Conservation (phyloP, 176 grass and related monocot species). For the Thinopyrum elongatum region DNA sequence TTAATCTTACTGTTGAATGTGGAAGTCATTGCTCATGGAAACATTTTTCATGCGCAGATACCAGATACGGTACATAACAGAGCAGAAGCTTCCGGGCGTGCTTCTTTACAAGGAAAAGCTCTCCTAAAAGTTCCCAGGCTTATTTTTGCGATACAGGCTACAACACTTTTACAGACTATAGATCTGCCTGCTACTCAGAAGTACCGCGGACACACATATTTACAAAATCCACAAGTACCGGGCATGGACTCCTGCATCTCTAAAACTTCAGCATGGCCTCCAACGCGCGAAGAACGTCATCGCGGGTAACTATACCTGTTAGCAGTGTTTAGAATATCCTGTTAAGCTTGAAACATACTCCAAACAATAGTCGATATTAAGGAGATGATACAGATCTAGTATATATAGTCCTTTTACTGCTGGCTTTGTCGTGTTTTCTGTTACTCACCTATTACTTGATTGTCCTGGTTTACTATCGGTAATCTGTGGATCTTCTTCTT, state of each 20-base stretch:
- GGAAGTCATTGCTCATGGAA: constrained; percentile 23
- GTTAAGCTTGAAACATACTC: constrained; percentile 29
- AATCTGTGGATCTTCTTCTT: constrained; percentile 86
- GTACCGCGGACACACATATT: constrained; percentile 30
- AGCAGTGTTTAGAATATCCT: constrained; percentile 29
- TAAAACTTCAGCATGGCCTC: constrained; percentile 61
- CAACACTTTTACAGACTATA: constrained; percentile 19
- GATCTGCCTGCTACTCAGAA: constrained; percentile 25
- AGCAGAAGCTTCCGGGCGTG: not conserved
- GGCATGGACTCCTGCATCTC: not conserved
- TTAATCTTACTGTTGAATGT: not conserved
- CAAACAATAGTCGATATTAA: constrained; percentile 1
- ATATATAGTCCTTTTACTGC: not conserved
- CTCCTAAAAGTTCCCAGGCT: not conserved
- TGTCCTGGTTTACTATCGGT: constrained; percentile 72
- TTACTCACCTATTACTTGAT: constrained; percentile 75
- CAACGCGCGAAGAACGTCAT: constrained; percentile 69
- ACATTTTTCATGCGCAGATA: constrained; percentile 24
- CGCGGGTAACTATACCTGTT: constrained; percentile 85
- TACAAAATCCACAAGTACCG: constrained; percentile 33
- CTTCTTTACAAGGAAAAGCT: constrained; percentile 32
- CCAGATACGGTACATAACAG: constrained; percentile 14
- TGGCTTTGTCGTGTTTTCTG: constrained; percentile 3
- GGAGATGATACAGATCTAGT: constrained; percentile 18
- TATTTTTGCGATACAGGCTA: constrained; percentile 31